Percentiles rank a stretch among this genome's conserved stretches.
Evolutionary conservation across 306 rosid species (phyloP).

Genomic region (Dalbergia cochinchinensis): DNA sequence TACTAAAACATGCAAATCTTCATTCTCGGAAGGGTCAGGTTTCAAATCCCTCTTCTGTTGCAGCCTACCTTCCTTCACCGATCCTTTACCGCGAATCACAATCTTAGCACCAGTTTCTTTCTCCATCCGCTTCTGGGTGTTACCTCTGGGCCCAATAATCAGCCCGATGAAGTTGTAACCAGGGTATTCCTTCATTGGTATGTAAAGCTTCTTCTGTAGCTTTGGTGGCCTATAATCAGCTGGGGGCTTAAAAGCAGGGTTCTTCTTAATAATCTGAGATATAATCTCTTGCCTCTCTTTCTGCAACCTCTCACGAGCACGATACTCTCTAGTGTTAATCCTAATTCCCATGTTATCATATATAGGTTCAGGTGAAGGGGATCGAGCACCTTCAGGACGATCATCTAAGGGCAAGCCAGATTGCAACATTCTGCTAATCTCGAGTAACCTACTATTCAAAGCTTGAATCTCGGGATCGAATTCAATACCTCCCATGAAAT

Average conservation of each 20-base stretch:
- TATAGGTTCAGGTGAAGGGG: constrained; percentile 96
- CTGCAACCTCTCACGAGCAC: constrained; percentile 91
- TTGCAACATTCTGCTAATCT: constrained; percentile 91
- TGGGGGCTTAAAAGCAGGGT: constrained; percentile 96
- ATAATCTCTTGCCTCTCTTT: constrained; percentile 95
- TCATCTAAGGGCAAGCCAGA: constrained; percentile 95
- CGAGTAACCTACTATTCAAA: constrained; percentile 89
- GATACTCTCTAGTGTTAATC: constrained; percentile 90
- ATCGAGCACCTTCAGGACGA: constrained; percentile 95
- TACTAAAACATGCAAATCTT: constrained; percentile 94
- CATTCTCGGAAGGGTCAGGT: constrained; percentile 93
- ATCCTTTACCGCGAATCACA: constrained; percentile 96
- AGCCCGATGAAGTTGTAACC: constrained; percentile 97
- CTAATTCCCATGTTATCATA: constrained; percentile 96
- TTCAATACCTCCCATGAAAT: constrained; percentile 96
- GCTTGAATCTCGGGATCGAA: constrained; percentile 97
- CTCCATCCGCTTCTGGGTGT: constrained; percentile 98
- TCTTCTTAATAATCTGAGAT: constrained; percentile 87
- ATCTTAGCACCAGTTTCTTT: constrained; percentile 97
- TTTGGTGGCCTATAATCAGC: constrained; percentile 97
- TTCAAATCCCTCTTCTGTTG: constrained; percentile 97
- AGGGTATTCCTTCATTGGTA: constrained; percentile 96
- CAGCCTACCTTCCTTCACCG: constrained; percentile 92
- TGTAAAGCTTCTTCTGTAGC: constrained; percentile 98
- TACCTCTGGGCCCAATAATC: constrained; percentile 95